phyloP scores from a whole-genome alignment of 441 rosid species.

The Viola pubescens region DNA sequence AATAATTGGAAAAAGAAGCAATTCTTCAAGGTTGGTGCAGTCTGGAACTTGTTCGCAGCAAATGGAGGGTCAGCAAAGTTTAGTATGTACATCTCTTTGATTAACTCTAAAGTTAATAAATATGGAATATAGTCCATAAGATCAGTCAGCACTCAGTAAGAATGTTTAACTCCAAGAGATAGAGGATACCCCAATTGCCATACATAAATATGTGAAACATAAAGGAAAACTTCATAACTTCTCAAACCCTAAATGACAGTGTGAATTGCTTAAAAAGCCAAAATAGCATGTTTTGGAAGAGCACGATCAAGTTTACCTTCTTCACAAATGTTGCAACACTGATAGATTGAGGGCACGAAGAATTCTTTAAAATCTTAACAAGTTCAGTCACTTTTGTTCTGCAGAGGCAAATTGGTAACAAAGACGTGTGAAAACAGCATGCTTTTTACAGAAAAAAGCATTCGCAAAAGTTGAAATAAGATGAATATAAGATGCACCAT shows the following conservation, averaged over 20 bases:
- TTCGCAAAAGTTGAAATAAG: too few species aligned
- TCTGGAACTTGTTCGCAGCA: too few species aligned
- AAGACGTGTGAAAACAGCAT: too few species aligned
- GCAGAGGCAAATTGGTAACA: conserved; percentile 26
- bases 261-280: neutral
- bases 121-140: too few species aligned
- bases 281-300: neutral
- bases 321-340: conserved; percentile 56
- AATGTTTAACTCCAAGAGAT: too few species aligned
- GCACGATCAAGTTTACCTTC: conserved; percentile 47
- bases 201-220: neutral
- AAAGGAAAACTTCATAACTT: neutral
- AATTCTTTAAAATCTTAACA: conserved; percentile 48
- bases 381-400: conserved; percentile 65
- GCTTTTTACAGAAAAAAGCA: too few species aligned
- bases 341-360: conserved; percentile 64
- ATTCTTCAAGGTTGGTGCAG: neutral
- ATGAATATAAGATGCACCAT: too few species aligned
- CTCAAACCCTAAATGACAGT: neutral
- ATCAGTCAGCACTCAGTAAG: too few species aligned
- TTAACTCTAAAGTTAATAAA: too few species aligned
- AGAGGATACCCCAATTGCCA: too few species aligned
- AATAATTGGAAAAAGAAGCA: conserved; percentile 4
- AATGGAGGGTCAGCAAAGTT: too few species aligned
- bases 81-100: too few species aligned